Conservation (phyloP, 306 rosid species). For the Chamaecrista fasciculata region DNA sequence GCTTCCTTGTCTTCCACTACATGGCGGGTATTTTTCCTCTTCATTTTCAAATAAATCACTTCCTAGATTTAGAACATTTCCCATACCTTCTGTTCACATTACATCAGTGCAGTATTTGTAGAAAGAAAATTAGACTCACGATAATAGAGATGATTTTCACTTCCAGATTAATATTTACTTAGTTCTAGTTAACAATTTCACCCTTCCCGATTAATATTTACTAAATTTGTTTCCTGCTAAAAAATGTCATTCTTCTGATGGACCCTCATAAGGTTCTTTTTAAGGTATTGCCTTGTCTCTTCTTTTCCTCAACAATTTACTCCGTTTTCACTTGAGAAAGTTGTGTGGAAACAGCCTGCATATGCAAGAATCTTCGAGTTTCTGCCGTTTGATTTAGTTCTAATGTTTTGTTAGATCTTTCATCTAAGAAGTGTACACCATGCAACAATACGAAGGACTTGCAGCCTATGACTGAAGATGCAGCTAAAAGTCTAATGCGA, state of each 20-base stretch:
- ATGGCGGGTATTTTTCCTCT: constrained; percentile 46
- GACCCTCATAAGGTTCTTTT: background rate
- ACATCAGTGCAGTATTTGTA: no score
- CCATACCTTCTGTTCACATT: no score
- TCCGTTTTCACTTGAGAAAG: background rate
- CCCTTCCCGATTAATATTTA: no score
- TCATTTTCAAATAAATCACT: constrained; percentile 13
- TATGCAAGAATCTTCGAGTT: background rate
- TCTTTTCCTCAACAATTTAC: background rate
- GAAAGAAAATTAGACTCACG: background rate
- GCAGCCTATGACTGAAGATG: constrained; percentile 64
- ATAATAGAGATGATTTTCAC: constrained; percentile 47
- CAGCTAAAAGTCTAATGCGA: constrained; percentile 49
- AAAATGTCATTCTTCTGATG: background rate
- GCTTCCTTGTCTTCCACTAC: constrained; percentile 26
- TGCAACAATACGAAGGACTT: constrained; percentile 59
- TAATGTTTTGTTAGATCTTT: constrained; percentile 44
- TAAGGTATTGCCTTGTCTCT: background rate
- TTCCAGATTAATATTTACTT: no score
- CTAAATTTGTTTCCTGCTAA: background rate
- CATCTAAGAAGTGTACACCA: constrained; percentile 63
- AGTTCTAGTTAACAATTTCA: no score
- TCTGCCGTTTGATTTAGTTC: background rate
- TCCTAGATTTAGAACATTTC: constrained; percentile 50
- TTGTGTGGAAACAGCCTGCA: background rate